Conservation (phyloP, 805 yeast species). For the Priceomyces castillae region DNA sequence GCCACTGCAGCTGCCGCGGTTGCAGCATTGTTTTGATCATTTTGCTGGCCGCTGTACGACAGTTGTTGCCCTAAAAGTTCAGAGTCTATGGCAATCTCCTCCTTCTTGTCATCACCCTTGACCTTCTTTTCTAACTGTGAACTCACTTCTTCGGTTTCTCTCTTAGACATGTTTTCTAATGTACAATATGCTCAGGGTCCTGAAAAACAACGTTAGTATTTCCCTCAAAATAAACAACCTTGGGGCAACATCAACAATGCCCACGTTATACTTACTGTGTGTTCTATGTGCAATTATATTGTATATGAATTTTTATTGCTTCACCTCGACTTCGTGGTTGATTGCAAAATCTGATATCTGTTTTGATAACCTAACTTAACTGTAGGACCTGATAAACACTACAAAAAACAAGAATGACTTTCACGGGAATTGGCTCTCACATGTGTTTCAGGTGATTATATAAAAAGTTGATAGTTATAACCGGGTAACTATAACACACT, state of each 20-base stretch:
- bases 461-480: constrained; percentile 7
- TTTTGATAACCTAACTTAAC: background rate
- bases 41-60: constrained; percentile 23
- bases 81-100: constrained; percentile 36
- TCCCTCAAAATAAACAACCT: background rate
- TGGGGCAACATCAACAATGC: background rate
- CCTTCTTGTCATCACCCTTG: constrained; percentile 14
- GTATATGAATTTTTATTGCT: background rate
- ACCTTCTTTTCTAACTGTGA: constrained; percentile 13
- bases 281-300: background rate
- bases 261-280: background rate
- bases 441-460: constrained; percentile 30
- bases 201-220: background rate
- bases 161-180: constrained; percentile 19
- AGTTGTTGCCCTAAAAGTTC: constrained; percentile 43
- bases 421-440: constrained; percentile 27
- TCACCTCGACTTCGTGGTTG: background rate
- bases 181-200: background rate
- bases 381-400: constrained; percentile 6
- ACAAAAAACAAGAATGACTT: constrained; percentile 9
- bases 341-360: constrained; percentile 4
- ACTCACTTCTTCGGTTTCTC: constrained; percentile 15
- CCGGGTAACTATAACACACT: no score
- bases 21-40: constrained; percentile 19
- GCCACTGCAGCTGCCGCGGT: constrained; percentile 40